Percentiles rank a stretch among this genome's conserved stretches.
These are phyloP conservation scores for Pyrenochaeta sp. DNA, from an alignment of 2,329 filamentous ascomycete genomes.

Conservation along the genomic window DNA sequence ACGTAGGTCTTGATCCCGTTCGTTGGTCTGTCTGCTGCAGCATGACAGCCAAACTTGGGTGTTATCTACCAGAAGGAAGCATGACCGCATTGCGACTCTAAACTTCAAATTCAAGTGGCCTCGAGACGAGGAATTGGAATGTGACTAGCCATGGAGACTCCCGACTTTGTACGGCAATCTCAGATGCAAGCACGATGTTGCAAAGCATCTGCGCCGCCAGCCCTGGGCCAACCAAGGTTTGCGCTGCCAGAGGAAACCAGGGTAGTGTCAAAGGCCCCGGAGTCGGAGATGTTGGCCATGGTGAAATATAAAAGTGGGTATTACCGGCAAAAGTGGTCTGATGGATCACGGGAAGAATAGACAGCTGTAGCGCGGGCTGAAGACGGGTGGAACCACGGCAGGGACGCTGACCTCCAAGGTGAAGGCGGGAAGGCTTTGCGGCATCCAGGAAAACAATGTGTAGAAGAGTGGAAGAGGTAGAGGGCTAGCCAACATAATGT, in stretches of 20 bases:
- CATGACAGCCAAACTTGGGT: background rate
- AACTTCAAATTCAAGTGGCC: background rate
- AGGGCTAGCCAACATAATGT: no score
- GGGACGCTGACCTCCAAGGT: background rate
- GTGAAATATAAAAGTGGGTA: background rate
- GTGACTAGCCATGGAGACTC: background rate
- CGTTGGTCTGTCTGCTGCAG: background rate
- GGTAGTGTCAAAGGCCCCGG: background rate
- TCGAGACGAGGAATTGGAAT: background rate
- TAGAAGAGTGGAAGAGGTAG: background rate
- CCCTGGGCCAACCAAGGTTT: background rate
- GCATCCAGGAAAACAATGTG: background rate
- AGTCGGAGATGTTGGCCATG: background rate
- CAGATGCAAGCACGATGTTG: background rate
- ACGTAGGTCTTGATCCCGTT: background rate
- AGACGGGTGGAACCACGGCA: background rate
- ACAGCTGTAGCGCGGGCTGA: background rate
- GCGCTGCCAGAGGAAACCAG: background rate
- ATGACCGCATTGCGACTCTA: background rate
- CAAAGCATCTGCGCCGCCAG: background rate
- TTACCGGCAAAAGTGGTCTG: background rate
- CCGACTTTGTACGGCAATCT: background rate
- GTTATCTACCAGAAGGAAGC: background rate
- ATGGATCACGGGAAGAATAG: background rate
- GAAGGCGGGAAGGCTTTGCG: background rate